Evolutionary conservation across 2,329 filamentous ascomycete genomes (phyloP), one percentile per base, ranked within the genome.

Genomic region (Colletotrichum spaethianum): DNA sequence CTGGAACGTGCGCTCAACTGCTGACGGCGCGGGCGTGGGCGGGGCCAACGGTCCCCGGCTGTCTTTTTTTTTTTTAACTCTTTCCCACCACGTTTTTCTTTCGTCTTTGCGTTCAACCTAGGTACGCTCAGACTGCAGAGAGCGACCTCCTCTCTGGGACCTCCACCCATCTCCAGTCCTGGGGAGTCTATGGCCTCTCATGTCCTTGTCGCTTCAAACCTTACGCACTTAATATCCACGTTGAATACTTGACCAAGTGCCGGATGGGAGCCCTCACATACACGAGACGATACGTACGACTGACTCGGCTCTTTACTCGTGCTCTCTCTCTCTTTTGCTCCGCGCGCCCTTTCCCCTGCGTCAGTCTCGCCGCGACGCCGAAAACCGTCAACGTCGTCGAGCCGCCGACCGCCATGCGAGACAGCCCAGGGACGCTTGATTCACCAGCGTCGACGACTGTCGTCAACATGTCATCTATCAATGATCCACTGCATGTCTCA

Each of bases 401-500:
- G 42, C 64, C 57, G 57, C 64, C 68, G 33, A 42, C 57, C 62
- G 52, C 59, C 57, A 64, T 63, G 50, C 26, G 62, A 69, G 56
- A 46, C 52, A 48, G 50, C 50, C 12, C 26, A 38, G 12, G 23
- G 38, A 46, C 59, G 4, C 26, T 42, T 48, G 52, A 55, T 64
- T 60, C 38, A 69, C 65, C 60, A 40, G 33, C 59, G 14, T 42
- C 26, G 31, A 33, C 52, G 31, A 60, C 63, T 48, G 66, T 68
- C 72, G 72, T 69, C 63, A 69, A 67, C 53, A 61, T 67, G 62
- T 59, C 61, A 63, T 73, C 64, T 48, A 50, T 73, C 80, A 78
- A 79, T 80, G 76, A 78, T 77, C 75, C 72, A 73, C 74, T 75
- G 74, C 76, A 79, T 83, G 82, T 84, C 82, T 83, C 76, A 80